phyloP scores from a whole-genome alignment of 2,329 filamentous ascomycete species.

The Whalleya microplaca region DNA sequence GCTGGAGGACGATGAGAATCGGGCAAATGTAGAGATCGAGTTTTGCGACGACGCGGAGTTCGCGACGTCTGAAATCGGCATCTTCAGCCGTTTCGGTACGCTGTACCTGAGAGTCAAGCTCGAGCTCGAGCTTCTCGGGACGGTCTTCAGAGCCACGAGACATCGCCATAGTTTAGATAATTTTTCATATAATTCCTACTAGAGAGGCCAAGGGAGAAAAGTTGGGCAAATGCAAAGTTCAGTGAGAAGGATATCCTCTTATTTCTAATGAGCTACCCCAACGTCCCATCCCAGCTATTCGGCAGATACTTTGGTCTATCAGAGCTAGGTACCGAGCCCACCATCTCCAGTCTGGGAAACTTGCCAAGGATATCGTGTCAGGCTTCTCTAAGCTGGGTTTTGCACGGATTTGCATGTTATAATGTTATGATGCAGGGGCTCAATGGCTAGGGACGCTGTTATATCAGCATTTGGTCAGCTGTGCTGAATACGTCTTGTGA shows the following conservation, averaged over 20 bases:
- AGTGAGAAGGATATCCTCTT: neutral
- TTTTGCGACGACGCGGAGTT: constrained; percentile 24
- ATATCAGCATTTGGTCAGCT: too few species aligned
- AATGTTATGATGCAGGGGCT: neutral
- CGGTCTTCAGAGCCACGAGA: constrained; percentile 20
- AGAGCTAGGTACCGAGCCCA: constrained; percentile 8
- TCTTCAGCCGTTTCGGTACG: constrained; percentile 16
- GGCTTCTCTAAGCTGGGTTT: neutral
- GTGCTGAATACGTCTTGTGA: too few species aligned
- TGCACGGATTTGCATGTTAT: neutral
- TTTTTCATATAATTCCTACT: neutral
- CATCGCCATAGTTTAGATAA: constrained; percentile 9
- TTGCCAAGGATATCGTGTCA: constrained; percentile 7
- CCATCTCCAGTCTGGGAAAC: constrained; percentile 2
- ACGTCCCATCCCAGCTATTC: constrained; percentile 15
- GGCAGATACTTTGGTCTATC: constrained; percentile 9
- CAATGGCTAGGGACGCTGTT: neutral
- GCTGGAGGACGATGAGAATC: constrained; percentile 22
- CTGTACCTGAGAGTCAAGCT: constrained; percentile 16
- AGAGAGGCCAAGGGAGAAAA: neutral
- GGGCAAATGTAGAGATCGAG: constrained; percentile 27
- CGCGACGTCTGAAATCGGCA: constrained; percentile 22
- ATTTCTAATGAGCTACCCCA: constrained; percentile 15
- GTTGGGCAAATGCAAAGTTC: neutral
- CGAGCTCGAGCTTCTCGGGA: constrained; percentile 18